Base-by-base conservation (phyloP, 176 grass and related monocot species). In the Musa itinerans region DNA sequence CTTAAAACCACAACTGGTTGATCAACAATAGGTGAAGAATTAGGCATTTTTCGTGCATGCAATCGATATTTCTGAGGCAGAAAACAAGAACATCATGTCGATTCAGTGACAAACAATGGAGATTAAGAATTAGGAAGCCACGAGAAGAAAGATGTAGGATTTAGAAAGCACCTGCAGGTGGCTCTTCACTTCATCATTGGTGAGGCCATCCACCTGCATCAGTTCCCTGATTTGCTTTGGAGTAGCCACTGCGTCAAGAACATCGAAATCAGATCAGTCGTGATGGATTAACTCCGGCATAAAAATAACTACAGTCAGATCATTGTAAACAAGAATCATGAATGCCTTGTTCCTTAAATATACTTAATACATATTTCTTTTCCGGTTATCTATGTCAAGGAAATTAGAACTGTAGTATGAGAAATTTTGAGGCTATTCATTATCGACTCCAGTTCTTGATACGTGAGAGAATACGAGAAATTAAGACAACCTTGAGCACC, bases 181-280 rank as follows among this genome's bases (percentile, higher is more conserved):
- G 86, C 96, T 99, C 81, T 99, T 99, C 76, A 99, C 96, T 89
- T 99, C 96, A 72, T 99, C 96, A 58, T 99, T 99, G 50, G 96
- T 95, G 68, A 99, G 96, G 10, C 96, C 96, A 62, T 99, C 91
- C 66, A 99, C 89, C 63, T 88, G 89, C 96, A 99, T 99, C 69
- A 99, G 80, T 73, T 99, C 96, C 61, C 91, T 99, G 81, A 99
- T 95, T 65, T 95, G 91, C 80, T 99, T 95, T 22, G 96, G 96
- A 48, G 96, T 99, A 57, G 96, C 91, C 62, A 95, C 96, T 99
- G 89, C 53, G 79, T 68, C 75, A 72, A 72, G 10, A 10, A 76
- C 22, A n/a, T 61, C 61, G 23, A 9, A 64, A 63, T 52, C 27
- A 53, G 21, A 77, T 25, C 21, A 52, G 72, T 58, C 34, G 34